Evolutionary conservation across 768 basidiomycete species (phyloP), one percentile per base, ranked within the genome.

Genomic region (Hemileccinum rubropunctum): DNA sequence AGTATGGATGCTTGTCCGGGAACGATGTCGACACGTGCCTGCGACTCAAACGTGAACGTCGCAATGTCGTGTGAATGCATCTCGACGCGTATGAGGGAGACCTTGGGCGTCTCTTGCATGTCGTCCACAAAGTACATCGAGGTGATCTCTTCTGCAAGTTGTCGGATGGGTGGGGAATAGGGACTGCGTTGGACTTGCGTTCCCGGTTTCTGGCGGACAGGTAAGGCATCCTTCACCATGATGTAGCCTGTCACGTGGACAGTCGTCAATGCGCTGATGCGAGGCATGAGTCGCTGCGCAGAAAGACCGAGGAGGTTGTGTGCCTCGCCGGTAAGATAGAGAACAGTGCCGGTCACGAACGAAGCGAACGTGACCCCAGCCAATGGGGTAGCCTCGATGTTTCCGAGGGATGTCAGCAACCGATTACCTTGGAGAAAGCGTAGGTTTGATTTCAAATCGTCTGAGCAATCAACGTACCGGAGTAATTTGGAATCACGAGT

Each of bases 261-360:
- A 2, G 74, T 70, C 0, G 80, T 83, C 20, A 86, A 60, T 2
- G 73, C 65, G 36, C 79, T 75, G 35, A 77, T 76, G 10, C 78
- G 70, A 4, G 81, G 82, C 83, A 86, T 83, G 36, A 84, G 56
- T 5, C 58, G 56, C 33, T 73, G 73, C 1, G 73, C 76, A 0
- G 50, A 44, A 6, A 23, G 30, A 9, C 79, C 82, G 21, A 80
- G 61, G 21, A 78, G 57, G 44, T 78, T 84, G 18, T 65, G 65
- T 3, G 83, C 84, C 1, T 67, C 62, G 6, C 84, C 84, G 3
- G 85, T 85, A 28, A 86, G 61, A 55, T 87, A 87, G 6, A 86
- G 73, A n/a, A 87, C 70, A 42, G 78, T 67, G 8, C 85, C 84
- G 0, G 73, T 74, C 2, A 61, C 63, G 56, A 81, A 86, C 12